phyloP scores from a whole-genome alignment of 2,329 filamentous ascomycete genomes.

The Pestalotiopsis fici region DNA sequence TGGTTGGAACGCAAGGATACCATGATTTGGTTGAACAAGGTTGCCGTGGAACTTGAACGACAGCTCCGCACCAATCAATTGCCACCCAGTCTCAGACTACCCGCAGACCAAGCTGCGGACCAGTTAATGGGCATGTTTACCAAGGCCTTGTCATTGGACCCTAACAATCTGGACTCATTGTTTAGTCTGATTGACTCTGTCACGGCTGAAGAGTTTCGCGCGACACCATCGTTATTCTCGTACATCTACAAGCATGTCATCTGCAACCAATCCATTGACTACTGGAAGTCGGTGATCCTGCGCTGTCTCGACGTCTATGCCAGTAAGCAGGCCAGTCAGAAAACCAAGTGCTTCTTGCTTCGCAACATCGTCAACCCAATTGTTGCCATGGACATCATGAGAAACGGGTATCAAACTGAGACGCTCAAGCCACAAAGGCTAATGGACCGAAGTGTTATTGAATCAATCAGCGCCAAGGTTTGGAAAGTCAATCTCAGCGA shows the following conservation, averaged over 20 bases:
- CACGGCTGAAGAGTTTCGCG: slow-evolving; percentile 79
- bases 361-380: slow-evolving; percentile 95
- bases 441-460: slow-evolving; percentile 84
- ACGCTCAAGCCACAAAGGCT: slow-evolving; percentile 65
- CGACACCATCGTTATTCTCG: slow-evolving; percentile 72
- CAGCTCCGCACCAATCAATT: slow-evolving; percentile 72
- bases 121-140: slow-evolving; percentile 86
- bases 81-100: slow-evolving; percentile 72
- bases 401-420: slow-evolving; percentile 67
- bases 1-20: slow-evolving; percentile 73
- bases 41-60: slow-evolving; percentile 77
- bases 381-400: slow-evolving; percentile 93
- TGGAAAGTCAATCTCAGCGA: slow-evolving; percentile 90
- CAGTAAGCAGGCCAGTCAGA: slow-evolving; percentile 76
- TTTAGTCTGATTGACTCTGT: slow-evolving; percentile 84
- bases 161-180: slow-evolving; percentile 78
- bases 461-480: slow-evolving; percentile 86
- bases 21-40: slow-evolving; percentile 60
- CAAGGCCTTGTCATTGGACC: slow-evolving; percentile 73
- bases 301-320: slow-evolving; percentile 88
- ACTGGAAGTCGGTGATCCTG: slow-evolving; percentile 79
- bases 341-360: slow-evolving; percentile 89
- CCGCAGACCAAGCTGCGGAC: slow-evolving; percentile 86
- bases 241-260: slow-evolving; percentile 89
- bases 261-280: slow-evolving; percentile 79